Base-by-base conservation (phyloP, 2,329 filamentous ascomycete species). In the Pseudogymnoascus pannorum region DNA sequence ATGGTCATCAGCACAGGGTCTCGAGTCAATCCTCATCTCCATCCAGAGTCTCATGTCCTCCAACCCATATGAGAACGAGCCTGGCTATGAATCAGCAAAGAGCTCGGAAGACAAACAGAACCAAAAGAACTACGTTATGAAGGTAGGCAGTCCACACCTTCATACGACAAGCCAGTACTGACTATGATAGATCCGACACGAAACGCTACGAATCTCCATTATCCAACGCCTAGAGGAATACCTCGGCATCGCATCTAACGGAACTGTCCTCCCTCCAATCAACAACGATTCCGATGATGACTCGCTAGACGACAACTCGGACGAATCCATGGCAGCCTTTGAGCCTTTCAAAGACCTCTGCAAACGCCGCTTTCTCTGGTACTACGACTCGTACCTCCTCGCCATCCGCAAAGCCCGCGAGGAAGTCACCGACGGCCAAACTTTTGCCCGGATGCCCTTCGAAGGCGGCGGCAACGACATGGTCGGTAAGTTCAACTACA, bases 41-140 rank as follows among this genome's bases (percentile, higher is more conserved):
- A 97, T 99, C 62, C 94, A 99, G 75, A 97, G 92, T 73, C 79
- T 99, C 48, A 92, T 99, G 88, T 96, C 92, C 1, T 77, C 85
- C 26, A 96, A 97, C 68, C 94, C 93, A 0, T 97, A 96, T 74
- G 91, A 94, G 72, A 97, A 97, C 69, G 94, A 99, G 72, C 94
- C 94, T 1, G 94, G 94, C 5, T 97, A 91, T 68, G 93, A 97
- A 72, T 82, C 88, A 63, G 83, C 87, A 11, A 87, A 87, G 51
- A 80, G 83, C 7, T 75, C 80, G 0, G 76, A 80, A 3, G 91
- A 96, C 72, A 87, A 89, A 74, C 85, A 86, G 73, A 81, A 86
- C 62, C 89, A 92, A 73, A 81, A 83, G 64, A 79, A 84, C 8
- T 97, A 97, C 69, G 81, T 89, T 11, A 84, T 87, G 58, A 97